Base-by-base conservation (phyloP, 2,329 filamentous ascomycete species). In the Sporothrix globosa region DNA sequence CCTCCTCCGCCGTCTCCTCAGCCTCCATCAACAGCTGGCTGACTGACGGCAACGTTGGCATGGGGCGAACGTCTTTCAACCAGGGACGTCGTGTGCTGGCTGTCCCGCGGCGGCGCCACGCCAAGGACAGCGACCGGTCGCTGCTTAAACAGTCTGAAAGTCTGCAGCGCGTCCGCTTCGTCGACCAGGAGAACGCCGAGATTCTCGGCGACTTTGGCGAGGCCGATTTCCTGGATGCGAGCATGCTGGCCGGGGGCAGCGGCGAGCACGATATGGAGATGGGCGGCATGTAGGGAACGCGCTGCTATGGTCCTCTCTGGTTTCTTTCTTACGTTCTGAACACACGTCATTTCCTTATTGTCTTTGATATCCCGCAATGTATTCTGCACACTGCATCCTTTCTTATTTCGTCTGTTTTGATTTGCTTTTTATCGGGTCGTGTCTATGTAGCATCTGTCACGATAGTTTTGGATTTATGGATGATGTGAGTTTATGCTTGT, bases 151-250 rank as follows among this genome's bases (percentile, higher is more conserved):
- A 70, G 70, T 71, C 69, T 73, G 69, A 73, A 71, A 54, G 68
- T 30, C 58, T 17, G 39, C 58, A 17, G 2, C 63, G 68, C 66
- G 58, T 70, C 73, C 73, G 71, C 80, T 79, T 75, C 70, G 71
- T 77, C 4, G 82, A 77, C 0, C 83, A 87, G 76, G 84, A 87
- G 76, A 87, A 86, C 73, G 79, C 79, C 73, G 77, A 77, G 4
- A 74, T 80, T 0, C 81, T 70, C 58, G 89, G 76, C 68, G 90
- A 92, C 77, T 92, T 92, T 77, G 88, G 86, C 70, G 91, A 93
- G 71, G 90, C 90, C 0, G 83, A 86, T 0, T 93, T 93, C 72
- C 77, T 90, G 68, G 86, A 88, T 70, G 82, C 78, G 1, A 73
- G 68, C 46, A 67, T 73, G 9, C 58, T 70, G 48, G 65, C 53